Evolutionary conservation across 805 yeast species (phyloP), one percentile per base, ranked within the genome.

Genomic region (Candida argentea): DNA sequence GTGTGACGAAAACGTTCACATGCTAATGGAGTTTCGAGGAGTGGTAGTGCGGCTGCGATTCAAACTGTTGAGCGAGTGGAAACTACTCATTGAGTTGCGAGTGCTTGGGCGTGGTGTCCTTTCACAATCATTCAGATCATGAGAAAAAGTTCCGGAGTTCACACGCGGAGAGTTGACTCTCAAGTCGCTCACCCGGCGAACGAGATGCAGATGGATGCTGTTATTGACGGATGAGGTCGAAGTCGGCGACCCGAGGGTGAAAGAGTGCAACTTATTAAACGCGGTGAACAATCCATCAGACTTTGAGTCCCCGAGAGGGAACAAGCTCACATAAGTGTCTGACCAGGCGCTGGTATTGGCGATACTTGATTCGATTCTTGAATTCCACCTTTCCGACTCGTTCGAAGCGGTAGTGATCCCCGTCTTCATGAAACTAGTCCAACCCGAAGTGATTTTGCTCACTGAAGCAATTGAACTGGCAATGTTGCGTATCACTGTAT

Each of bases 331-430:
- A 11, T 52, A 37, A 3, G 81, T 70, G 6, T 57, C 56, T 12
- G 57, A 54, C 81, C 81, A 76, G 9, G 67, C 59, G 33, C 73
- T 73, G 3, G 57, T 46, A 28, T 52, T 47, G 7, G 59, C 39
- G 4, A 57, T 24, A 3, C 58, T 49, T 3, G 46, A 35, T n/a
- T n/a, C n/a, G n/a, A n/a, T n/a, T n/a, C n/a, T n/a, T n/a, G n/a
- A n/a, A n/a, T n/a, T n/a, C n/a, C n/a, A n/a, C n/a, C n/a, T 8
- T 28, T 36, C 27, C 20, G 33, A 17, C 8, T 16, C 26, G 9
- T 26, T 14, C 5, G 27, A 8, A 10, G 24, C 21, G 19, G 22
- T 14, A 32, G 31, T 24, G 26, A 37, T 14, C 16, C 33, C 36
- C 15, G 27, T 27, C 22, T 35, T 39, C 26, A 32, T 65, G 53